Evolutionary conservation across 768 basidiomycete species (phyloP).

Genomic region (Rubroboletus pulcherrimus): DNA sequence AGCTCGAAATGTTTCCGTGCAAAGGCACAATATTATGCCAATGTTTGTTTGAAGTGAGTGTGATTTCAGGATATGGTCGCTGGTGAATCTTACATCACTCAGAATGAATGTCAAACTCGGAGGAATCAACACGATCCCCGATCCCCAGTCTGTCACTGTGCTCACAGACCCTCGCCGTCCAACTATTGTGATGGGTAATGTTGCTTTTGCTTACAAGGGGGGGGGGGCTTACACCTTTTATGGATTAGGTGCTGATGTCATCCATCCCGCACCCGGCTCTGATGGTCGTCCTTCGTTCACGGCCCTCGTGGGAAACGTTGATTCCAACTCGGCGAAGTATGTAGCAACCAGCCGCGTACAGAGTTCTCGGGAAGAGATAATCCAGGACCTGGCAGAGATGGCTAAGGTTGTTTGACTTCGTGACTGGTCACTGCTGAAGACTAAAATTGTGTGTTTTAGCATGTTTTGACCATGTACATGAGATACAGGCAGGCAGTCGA

Average conservation of each 20-base stretch:
- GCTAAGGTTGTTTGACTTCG: slow-evolving; percentile 38
- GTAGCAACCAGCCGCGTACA: slow-evolving; percentile 60
- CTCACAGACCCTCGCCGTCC: slow-evolving; percentile 70
- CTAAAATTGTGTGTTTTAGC: slow-evolving; percentile 33
- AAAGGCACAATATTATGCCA: slow-evolving; percentile 76
- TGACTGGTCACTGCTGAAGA: neutral
- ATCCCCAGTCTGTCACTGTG: slow-evolving; percentile 58
- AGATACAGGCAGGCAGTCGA: slow-evolving; percentile 53
- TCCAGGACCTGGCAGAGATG: slow-evolving; percentile 68
- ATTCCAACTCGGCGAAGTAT: slow-evolving; percentile 73
- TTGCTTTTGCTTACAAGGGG: neutral
- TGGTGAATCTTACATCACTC: neutral
- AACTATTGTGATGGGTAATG: slow-evolving; percentile 74
- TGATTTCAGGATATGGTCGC: neutral
- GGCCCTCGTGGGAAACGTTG: slow-evolving; percentile 75
- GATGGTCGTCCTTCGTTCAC: slow-evolving; percentile 81
- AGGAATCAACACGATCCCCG: slow-evolving; percentile 77
- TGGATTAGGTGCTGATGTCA: slow-evolving; percentile 68
- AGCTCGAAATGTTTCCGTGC: slow-evolving; percentile 60
- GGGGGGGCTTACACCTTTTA: neutral
- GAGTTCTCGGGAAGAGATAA: slow-evolving; percentile 68
- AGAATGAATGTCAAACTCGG: slow-evolving; percentile 85
- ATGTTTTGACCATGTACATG: slow-evolving; percentile 55
- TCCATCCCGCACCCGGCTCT: slow-evolving; percentile 78
- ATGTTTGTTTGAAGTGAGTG: slow-evolving; percentile 72